Evolutionary conservation across 2,329 filamentous ascomycete species (phyloP).

Genomic region (Cytospora mali): DNA sequence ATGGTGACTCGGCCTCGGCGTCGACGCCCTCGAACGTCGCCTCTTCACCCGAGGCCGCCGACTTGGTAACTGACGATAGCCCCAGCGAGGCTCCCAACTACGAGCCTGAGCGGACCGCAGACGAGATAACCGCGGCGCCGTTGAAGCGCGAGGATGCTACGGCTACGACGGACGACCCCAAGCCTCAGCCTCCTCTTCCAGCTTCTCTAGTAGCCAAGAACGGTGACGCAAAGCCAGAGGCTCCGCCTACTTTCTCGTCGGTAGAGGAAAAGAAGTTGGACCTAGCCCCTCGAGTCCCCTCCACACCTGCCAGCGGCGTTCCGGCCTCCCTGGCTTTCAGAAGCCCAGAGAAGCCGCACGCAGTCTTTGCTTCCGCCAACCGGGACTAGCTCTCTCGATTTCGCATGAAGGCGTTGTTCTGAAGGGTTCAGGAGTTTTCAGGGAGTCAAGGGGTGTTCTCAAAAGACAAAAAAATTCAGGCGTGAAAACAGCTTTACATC

Average conservation of each 20-base stretch:
- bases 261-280: conserved; percentile 26
- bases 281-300: conserved; percentile 31
- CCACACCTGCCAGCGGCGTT: conserved; percentile 33
- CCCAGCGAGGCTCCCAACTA: conserved; percentile 22
- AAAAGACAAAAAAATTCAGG: conserved; percentile 2
- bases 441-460: neutral
- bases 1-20: conserved; percentile 35
- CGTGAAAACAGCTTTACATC: neutral
- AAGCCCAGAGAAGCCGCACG: conserved; percentile 58
- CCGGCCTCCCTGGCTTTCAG: conserved; percentile 59
- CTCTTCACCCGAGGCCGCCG: conserved; percentile 12
- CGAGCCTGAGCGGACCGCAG: conserved; percentile 24
- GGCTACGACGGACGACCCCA: neutral
- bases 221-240: conserved; percentile 5
- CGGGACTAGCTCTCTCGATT: conserved; percentile 11
- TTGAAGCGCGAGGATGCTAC: conserved; percentile 12
- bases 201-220: neutral
- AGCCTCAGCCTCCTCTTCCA: neutral
- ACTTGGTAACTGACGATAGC: conserved; percentile 18
- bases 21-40: conserved; percentile 25
- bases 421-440: neutral
- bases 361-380: conserved; percentile 15
- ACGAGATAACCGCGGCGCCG: conserved; percentile 26
- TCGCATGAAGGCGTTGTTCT: conserved; percentile 4
- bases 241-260: neutral